phyloP scores from a whole-genome alignment of 1,284 basidiomycete genomes.

The Porphyrellus sp. region DNA sequence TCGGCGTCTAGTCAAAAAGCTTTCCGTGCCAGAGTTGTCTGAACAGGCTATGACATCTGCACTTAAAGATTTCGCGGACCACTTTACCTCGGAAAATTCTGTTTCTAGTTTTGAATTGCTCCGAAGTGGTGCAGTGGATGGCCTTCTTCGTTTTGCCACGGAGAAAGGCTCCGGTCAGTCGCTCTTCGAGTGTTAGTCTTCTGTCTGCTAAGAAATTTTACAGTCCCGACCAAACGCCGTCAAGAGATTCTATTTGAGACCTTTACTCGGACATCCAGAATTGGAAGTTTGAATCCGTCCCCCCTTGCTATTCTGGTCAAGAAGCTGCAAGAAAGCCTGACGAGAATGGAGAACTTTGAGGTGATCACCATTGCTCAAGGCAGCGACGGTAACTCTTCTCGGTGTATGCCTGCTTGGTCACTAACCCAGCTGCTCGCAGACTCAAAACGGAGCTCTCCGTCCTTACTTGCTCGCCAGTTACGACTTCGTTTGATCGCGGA shows the following conservation, averaged over 20 bases:
- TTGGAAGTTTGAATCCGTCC: slow-evolving; percentile 45
- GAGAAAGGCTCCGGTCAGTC: slow-evolving; percentile 44
- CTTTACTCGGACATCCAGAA: slow-evolving; percentile 58
- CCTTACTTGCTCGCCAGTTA: slow-evolving; percentile 82
- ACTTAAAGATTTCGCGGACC: slow-evolving; percentile 68
- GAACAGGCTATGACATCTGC: slow-evolving; percentile 66
- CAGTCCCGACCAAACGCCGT: slow-evolving; percentile 58
- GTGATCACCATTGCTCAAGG: slow-evolving; percentile 83
- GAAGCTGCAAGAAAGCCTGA: slow-evolving; percentile 90
- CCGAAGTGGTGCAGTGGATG: slow-evolving; percentile 90
- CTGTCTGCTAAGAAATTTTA: slow-evolving; percentile 8
- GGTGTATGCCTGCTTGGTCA: not conserved
- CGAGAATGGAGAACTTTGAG: slow-evolving; percentile 91
- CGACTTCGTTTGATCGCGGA: slow-evolving; percentile 85
- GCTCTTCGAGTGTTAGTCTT: slow-evolving; percentile 5
- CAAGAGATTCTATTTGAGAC: slow-evolving; percentile 74
- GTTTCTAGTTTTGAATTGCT: slow-evolving; percentile 96
- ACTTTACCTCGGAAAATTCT: slow-evolving; percentile 79
- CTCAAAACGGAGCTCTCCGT: slow-evolving; percentile 82
- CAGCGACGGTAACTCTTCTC: slow-evolving; percentile 54
- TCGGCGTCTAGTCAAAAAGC: slow-evolving; percentile 59
- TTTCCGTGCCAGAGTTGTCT: slow-evolving; percentile 53
- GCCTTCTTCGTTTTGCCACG: slow-evolving; percentile 79
- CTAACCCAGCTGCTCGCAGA: slow-evolving; percentile 43
- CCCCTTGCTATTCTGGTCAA: slow-evolving; percentile 85